These are phyloP conservation scores for Leptoxyphium fumago DNA, from an alignment of 2,329 filamentous ascomycete species.

Conservation along the genomic window DNA sequence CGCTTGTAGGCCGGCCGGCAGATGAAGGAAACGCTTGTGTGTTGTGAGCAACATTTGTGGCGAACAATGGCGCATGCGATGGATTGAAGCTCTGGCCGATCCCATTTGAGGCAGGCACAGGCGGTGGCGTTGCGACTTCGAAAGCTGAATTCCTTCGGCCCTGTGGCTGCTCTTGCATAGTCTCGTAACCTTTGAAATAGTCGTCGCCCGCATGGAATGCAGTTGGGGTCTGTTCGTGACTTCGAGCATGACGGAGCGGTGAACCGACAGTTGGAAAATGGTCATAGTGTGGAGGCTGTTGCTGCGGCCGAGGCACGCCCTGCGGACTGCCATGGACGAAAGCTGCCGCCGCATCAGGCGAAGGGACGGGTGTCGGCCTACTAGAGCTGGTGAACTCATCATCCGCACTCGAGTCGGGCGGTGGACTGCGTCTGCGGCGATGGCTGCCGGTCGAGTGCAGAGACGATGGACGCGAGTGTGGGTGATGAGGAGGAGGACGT, in stretches of 20 bases:
- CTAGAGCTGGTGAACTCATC: neutral
- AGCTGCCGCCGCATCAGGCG: neutral
- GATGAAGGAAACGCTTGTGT: constrained; percentile 3
- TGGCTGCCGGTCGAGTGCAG: constrained; percentile 4
- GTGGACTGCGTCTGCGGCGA: constrained; percentile 5
- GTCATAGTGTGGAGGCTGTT: neutral
- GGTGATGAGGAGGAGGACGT: constrained; percentile 3
- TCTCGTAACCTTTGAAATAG: neutral
- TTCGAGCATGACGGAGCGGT: neutral
- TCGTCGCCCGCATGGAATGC: neutral
- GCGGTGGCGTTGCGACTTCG: constrained; percentile 9
- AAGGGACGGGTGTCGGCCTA: neutral
- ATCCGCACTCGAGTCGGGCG: neutral
- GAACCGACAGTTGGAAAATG: neutral
- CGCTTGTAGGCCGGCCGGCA: neutral
- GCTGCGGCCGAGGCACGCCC: neutral
- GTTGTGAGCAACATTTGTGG: constrained; percentile 27
- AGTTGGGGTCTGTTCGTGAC: neutral
- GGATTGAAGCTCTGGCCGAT: constrained; percentile 26
- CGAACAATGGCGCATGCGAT: constrained; percentile 31
- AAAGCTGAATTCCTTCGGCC: constrained; percentile 3
- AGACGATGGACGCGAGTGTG: constrained; percentile 7
- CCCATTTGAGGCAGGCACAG: constrained; percentile 6
- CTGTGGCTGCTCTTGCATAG: neutral
- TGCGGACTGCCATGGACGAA: neutral